Evolutionary conservation across 129 eudicot genomes (phyloP), one percentile per base, ranked within the genome.

Genomic region (Oenanthe sinensis): DNA sequence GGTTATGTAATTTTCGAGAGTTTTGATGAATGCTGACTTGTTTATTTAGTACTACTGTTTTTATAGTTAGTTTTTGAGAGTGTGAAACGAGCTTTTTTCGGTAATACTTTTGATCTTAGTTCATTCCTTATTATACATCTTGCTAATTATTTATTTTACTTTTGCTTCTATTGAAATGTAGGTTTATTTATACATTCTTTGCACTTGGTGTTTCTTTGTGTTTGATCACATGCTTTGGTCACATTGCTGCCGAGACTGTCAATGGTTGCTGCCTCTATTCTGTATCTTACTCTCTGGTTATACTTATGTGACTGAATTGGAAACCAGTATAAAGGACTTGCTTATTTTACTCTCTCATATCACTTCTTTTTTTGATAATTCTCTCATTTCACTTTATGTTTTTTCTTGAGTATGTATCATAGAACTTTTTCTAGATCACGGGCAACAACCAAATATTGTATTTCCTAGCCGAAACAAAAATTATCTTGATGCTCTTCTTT

Each of bases 141-240:
- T 8, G 39, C 15, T 60, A 0, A 8, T 24, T n/a, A 33, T 33
- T 33, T 33, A 33, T 0, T 60, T 8, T 22, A 1, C 7, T 26
- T 26, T 26, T 63, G 37, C 19, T 63, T 63, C 11, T n/a, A 2
- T n/a, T 3, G 2, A 22, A 19, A 58, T 87, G 80, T 88, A 93
- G 98, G 98, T 93, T 91, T 78, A 93, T 93, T 52, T 93, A 89
- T 85, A 82, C 95, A 40, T 83, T 85, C 73, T 86, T 93, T 78
- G 97, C 92, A 26, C 76, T 93, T 74, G 98, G 98, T 77, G 85
- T 79, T 63, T 79, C 84, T 75, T 82, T 89, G 85, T 87, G 97
- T 77, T 74, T 91, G 80, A 83, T 89, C 84, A 86, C n/a, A n/a
- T n/a, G n/a, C n/a, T n/a, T n/a, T n/a, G n/a, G n/a, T n/a, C n/a